Percentiles rank a stretch among this genome's conserved stretches.
Evolutionary conservation across 2,329 filamentous ascomycete genomes (phyloP).

Genomic region (Macroventuria anomochaeta): DNA sequence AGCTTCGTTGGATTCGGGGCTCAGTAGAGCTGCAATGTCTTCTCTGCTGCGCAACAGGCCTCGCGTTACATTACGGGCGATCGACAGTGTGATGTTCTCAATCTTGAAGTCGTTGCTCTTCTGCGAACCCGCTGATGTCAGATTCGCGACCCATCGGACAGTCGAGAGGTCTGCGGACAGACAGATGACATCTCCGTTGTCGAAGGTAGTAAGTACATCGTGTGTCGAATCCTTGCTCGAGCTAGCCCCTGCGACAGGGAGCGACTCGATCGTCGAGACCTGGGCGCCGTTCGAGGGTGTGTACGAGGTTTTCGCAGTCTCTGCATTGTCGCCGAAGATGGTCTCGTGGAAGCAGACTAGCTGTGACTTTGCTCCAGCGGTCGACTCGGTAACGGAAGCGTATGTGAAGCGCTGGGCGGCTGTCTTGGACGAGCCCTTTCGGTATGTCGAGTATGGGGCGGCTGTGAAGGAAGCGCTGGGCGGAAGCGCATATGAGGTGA

Average conservation of each 20-base stretch:
- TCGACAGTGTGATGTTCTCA: slow-evolving; percentile 44
- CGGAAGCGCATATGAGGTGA: slow-evolving; percentile 67
- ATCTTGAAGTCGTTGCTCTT: slow-evolving; percentile 30
- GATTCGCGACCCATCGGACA: slow-evolving; percentile 41
- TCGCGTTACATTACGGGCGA: slow-evolving; percentile 50
- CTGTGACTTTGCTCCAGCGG: slow-evolving; percentile 56
- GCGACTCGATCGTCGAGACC: slow-evolving; percentile 40
- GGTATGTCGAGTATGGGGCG: slow-evolving; percentile 64
- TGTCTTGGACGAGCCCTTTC: slow-evolving; percentile 54
- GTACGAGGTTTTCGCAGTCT: slow-evolving; percentile 45
- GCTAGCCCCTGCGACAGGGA: slow-evolving; percentile 34
- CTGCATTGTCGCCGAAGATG: slow-evolving; percentile 41
- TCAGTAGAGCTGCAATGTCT: slow-evolving; percentile 52
- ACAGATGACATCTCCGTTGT: slow-evolving; percentile 67
- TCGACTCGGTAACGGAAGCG: slow-evolving; percentile 56
- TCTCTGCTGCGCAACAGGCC: slow-evolving; percentile 55
- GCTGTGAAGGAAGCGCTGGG: slow-evolving; percentile 65
- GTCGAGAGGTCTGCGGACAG: slow-evolving; percentile 62
- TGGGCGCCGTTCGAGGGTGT: slow-evolving; percentile 32
- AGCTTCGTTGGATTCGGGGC: slow-evolving; percentile 33
- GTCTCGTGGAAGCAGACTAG: slow-evolving; percentile 64
- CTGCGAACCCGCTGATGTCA: slow-evolving; percentile 27
- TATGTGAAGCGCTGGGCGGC: slow-evolving; percentile 63
- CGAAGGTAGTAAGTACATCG: slow-evolving; percentile 64
- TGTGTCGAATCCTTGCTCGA: slow-evolving; percentile 32